These are phyloP conservation scores for Herpotrichia juniperi DNA, from an alignment of 2,329 filamentous ascomycete genomes.

Conservation along the genomic window DNA sequence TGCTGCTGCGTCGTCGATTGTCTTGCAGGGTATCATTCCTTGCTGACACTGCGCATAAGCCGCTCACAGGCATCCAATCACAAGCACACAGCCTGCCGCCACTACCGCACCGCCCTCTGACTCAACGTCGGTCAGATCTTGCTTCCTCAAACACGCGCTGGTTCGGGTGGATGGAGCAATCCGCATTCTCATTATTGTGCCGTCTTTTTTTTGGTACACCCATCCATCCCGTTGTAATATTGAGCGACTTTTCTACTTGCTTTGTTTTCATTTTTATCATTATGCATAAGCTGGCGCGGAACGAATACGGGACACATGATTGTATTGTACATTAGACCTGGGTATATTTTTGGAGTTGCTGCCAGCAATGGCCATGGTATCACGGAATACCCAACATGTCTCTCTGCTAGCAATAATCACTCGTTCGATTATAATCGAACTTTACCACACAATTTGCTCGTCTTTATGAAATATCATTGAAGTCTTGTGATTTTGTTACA, in stretches of 20 bases:
- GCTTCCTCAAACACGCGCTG: slow-evolving; percentile 39
- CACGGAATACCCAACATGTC: slow-evolving; percentile 24
- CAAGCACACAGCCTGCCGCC: slow-evolving; percentile 18
- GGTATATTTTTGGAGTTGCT: slow-evolving; percentile 18
- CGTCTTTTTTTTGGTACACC: slow-evolving; percentile 18
- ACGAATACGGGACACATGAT: slow-evolving; percentile 20
- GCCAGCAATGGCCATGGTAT: slow-evolving; percentile 7
- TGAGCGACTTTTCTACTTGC: slow-evolving; percentile 34
- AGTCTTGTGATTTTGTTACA: neutral
- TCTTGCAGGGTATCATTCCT: slow-evolving; percentile 13
- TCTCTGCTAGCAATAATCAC: slow-evolving; percentile 25
- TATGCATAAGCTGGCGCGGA: slow-evolving; percentile 42
- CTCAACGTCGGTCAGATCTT: slow-evolving; percentile 30
- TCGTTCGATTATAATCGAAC: slow-evolving; percentile 22
- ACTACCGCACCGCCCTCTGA: slow-evolving; percentile 25
- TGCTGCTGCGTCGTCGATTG: slow-evolving; percentile 19
- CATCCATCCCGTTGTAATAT: slow-evolving; percentile 38
- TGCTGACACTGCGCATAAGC: slow-evolving; percentile 22
- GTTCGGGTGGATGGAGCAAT: slow-evolving; percentile 44
- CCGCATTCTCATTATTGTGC: slow-evolving; percentile 28
- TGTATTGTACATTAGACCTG: slow-evolving; percentile 19
- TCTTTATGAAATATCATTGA: slow-evolving; percentile 12
- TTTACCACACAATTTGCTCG: neutral
- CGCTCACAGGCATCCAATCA: slow-evolving; percentile 15
- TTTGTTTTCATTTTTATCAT: slow-evolving; percentile 22